Evolutionary conservation across 768 basidiomycete species (phyloP).

Genomic region (Hirschioporus abietinus): DNA sequence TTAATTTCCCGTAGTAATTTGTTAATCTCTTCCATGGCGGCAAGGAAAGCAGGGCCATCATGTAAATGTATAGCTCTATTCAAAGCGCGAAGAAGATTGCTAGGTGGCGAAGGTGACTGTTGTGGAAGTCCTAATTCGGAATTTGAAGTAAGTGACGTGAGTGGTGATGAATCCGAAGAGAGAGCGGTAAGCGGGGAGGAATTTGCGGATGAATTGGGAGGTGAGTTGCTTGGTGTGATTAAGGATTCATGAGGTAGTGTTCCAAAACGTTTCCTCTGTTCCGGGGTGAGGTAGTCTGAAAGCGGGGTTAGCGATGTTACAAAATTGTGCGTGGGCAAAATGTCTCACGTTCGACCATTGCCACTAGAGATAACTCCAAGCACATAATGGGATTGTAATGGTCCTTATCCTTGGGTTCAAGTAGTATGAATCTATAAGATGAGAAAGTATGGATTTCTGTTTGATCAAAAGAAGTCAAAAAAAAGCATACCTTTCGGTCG

Average conservation of each 20-base stretch:
- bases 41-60: slow-evolving; percentile 69
- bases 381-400: slow-evolving; percentile 85
- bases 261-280: slow-evolving; percentile 63
- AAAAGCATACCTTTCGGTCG: slow-evolving; percentile 55
- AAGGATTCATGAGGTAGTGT: slow-evolving; percentile 47
- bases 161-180: slow-evolving; percentile 22
- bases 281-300: slow-evolving; percentile 61
- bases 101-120: slow-evolving; percentile 15
- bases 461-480: background rate
- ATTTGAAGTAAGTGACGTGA: slow-evolving; percentile 25
- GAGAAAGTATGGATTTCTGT: background rate
- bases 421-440: slow-evolving; percentile 57
- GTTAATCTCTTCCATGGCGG: slow-evolving; percentile 59
- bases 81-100: slow-evolving; percentile 50
- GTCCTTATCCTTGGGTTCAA: slow-evolving; percentile 79
- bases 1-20: slow-evolving; percentile 56
- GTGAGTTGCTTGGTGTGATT: slow-evolving; percentile 29
- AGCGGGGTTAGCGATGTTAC: background rate
- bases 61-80: slow-evolving; percentile 64
- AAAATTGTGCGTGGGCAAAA: slow-evolving; percentile 17
- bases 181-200: slow-evolving; percentile 29
- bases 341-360: slow-evolving; percentile 60
- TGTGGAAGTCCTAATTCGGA: slow-evolving; percentile 11
- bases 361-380: slow-evolving; percentile 63
- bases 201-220: slow-evolving; percentile 28